Base-by-base conservation (phyloP, 352 stramenopile genomes). In the Globisporangium nunn region DNA sequence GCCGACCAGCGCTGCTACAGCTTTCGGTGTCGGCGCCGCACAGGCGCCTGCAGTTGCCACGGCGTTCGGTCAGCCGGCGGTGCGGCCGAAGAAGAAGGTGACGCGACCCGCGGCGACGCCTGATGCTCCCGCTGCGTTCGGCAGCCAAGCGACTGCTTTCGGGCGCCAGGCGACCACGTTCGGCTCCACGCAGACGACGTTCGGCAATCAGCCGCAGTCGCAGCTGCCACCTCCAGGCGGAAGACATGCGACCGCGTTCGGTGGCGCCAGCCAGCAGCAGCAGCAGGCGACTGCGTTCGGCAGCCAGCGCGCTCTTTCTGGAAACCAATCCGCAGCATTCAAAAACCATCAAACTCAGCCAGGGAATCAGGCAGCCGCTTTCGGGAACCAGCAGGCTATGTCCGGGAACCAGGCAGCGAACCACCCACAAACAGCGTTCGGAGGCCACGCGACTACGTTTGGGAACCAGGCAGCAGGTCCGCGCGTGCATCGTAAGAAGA, bases 1-100 rank as follows among this genome's bases (percentile, higher is more conserved):
- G 50, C 28, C 40, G 39, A 54, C n/a, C 29, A 23, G 8, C 33
- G 33, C 54, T 39, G 15, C 23, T 51, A 11, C 48, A 39, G n/a
- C 39, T 47, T 11, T 68, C 8, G 61, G 62, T 33, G 70, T 73
- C 39, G 54, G 61, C 10, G 69, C 33, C 54, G 52, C 28, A 44
- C 59, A 0, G n/a, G 11, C 51, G 7, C 28, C 49, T 17, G 49
- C 37, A 1, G 18, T 37, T 15, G 17, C 61, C 7, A 67, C 56
- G 6, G 33, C 51, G 11, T 67, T 67, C 29, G 57, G 61, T 5
- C 61, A 67, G 30, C 56, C 56, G 23, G 17, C 29, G 30, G 59
- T 61, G 29, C 59, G 59, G 10, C 29, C 54, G n/a, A 61, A 65
- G 53, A 59, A 59, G 37, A 61, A 65, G 53, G 54, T 55, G 37